Percentiles rank a stretch among this genome's conserved stretches.
These are phyloP conservation scores for Cyberlindnera subsufficiens DNA, from an alignment of 805 yeast genomes.

Conservation along the genomic window DNA sequence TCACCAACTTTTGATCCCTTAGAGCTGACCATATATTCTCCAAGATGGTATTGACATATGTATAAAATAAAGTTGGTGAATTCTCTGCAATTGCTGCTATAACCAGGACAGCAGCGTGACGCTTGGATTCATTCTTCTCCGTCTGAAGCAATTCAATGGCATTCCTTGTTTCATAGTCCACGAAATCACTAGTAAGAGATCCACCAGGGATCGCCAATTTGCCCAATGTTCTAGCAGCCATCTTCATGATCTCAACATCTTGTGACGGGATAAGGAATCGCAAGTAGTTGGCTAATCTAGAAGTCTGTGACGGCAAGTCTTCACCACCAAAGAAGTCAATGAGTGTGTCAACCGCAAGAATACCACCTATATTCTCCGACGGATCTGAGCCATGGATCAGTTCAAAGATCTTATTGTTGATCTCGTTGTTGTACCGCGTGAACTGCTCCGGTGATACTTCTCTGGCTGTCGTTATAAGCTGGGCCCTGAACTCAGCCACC, in stretches of 20 bases:
- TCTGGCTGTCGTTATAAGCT: slow-evolving; percentile 66
- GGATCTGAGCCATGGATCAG: slow-evolving; percentile 70
- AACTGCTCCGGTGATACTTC: slow-evolving; percentile 81
- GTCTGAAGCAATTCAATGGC: slow-evolving; percentile 88
- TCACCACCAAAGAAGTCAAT: slow-evolving; percentile 83
- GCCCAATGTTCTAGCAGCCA: slow-evolving; percentile 85
- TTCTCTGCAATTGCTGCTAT: slow-evolving; percentile 79
- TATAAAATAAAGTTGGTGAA: slow-evolving; percentile 78
- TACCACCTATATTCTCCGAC: slow-evolving; percentile 78
- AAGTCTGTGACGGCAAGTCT: slow-evolving; percentile 82
- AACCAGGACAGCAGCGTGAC: slow-evolving; percentile 87
- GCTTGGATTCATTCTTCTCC: slow-evolving; percentile 79
- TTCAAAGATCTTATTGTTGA: slow-evolving; percentile 83
- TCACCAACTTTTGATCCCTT: slow-evolving; percentile 67
- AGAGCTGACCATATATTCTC: slow-evolving; percentile 85
- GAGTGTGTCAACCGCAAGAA: slow-evolving; percentile 82
- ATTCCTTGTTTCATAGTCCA: slow-evolving; percentile 83
- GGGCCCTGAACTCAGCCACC: slow-evolving; percentile 64
- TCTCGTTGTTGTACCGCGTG: slow-evolving; percentile 73
- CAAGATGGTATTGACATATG: slow-evolving; percentile 70
- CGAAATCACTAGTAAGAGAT: slow-evolving; percentile 83
- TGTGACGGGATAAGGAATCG: slow-evolving; percentile 74
- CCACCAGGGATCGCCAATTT: slow-evolving; percentile 87
- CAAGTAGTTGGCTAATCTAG: slow-evolving; percentile 85
- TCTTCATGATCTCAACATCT: slow-evolving; percentile 78